phyloP scores from a whole-genome alignment of 371 early-diverging fungal species.

The Mucor sp. region DNA sequence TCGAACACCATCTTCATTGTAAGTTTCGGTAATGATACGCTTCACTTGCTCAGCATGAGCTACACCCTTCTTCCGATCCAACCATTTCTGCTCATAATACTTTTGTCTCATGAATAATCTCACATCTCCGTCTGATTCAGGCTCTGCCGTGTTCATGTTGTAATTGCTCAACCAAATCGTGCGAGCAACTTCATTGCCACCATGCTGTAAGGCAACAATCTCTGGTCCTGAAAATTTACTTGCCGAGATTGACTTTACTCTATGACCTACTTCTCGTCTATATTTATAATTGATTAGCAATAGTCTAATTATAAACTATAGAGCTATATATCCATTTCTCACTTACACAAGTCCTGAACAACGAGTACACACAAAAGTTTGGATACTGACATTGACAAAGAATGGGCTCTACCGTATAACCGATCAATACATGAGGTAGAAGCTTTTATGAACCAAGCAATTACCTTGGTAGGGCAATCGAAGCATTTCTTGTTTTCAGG shows the following conservation, averaged over 20 bases:
- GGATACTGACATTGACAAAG: slow-evolving; percentile 63
- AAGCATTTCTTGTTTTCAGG: slow-evolving; percentile 70
- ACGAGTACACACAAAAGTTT: slow-evolving; percentile 64
- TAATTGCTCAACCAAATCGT: slow-evolving; percentile 37
- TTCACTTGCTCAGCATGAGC: slow-evolving; percentile 33
- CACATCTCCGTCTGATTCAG: slow-evolving; percentile 44
- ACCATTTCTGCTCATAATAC: slow-evolving; percentile 52
- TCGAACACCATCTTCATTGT: slow-evolving; percentile 25
- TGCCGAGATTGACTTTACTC: slow-evolving; percentile 71
- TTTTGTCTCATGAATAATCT: slow-evolving; percentile 51
- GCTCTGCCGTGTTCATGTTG: slow-evolving; percentile 28
- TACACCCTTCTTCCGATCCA: slow-evolving; percentile 27
- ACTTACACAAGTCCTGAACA: slow-evolving; percentile 71
- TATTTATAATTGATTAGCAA: neutral
- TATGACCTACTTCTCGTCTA: slow-evolving; percentile 71
- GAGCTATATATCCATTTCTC: neutral
- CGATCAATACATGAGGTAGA: neutral
- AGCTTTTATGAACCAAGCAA: neutral
- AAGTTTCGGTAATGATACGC: slow-evolving; percentile 24
- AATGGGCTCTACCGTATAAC: slow-evolving; percentile 52
- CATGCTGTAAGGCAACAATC: slow-evolving; percentile 55
- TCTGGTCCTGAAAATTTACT: slow-evolving; percentile 67
- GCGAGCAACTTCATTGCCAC: slow-evolving; percentile 59
- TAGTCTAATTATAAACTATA: neutral
- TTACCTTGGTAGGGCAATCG: slow-evolving; percentile 66